These are phyloP conservation scores for Candida methanosorbosa DNA, from an alignment of 805 yeast genomes.

Conservation along the genomic window DNA sequence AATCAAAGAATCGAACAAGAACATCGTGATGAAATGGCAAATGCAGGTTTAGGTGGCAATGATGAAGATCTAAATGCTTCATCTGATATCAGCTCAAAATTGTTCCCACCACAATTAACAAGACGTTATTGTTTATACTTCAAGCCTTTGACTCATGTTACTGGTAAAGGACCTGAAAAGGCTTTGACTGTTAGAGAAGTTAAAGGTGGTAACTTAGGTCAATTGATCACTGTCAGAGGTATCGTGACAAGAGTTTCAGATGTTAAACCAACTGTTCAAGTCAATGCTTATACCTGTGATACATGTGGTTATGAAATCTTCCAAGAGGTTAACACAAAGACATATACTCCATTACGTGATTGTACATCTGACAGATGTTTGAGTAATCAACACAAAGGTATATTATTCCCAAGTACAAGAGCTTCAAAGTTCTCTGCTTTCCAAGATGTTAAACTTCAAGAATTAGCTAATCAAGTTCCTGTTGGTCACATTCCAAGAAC, in stretches of 20 bases:
- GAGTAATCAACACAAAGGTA: constrained; percentile 77
- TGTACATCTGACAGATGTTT: constrained; percentile 79
- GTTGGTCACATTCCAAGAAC: constrained; percentile 96
- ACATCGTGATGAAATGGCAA: constrained; percentile 50
- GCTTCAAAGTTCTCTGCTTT: constrained; percentile 93
- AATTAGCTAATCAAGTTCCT: constrained; percentile 92
- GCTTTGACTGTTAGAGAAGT: constrained; percentile 86
- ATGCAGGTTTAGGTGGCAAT: constrained; percentile 26
- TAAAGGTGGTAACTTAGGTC: constrained; percentile 76
- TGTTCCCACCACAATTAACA: constrained; percentile 80
- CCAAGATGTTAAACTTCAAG: constrained; percentile 94
- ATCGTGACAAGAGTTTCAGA: constrained; percentile 93
- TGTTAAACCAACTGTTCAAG: constrained; percentile 86
- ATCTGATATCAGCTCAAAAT: constrained; percentile 28
- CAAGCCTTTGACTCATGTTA: constrained; percentile 54
- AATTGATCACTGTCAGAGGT: constrained; percentile 84
- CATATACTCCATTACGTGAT: constrained; percentile 80
- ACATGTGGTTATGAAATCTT: constrained; percentile 94
- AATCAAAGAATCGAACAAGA: constrained; percentile 68
- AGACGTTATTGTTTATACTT: constrained; percentile 84
- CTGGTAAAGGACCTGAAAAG: constrained; percentile 30
- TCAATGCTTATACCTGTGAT: constrained; percentile 95
- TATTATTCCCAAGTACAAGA: constrained; percentile 84
- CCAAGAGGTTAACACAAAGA: constrained; percentile 83
- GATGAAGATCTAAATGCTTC: constrained; percentile 19